Conservation (phyloP, 1,139 yeast species). For the Diutina rugosa region DNA sequence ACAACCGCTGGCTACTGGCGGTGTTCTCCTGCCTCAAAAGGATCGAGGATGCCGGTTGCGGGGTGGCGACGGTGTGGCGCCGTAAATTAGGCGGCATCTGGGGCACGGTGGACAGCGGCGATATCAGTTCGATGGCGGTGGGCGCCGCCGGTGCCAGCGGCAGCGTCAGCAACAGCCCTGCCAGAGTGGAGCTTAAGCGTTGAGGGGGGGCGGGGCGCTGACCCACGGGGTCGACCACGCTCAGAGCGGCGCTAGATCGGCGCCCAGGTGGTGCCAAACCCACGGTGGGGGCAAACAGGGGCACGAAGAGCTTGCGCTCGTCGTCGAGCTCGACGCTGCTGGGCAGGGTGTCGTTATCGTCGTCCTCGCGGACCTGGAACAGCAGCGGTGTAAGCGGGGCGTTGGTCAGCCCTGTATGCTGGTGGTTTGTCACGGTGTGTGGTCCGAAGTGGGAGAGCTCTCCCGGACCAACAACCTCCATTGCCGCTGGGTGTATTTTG, state of each 20-base stretch:
- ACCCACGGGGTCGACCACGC: neutral
- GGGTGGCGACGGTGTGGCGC: neutral
- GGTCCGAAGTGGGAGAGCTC: neutral
- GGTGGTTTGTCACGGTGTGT: neutral
- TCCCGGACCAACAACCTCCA: neutral
- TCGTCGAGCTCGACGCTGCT: neutral
- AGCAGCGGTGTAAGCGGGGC: slow-evolving; percentile 1
- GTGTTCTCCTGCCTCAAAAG: neutral
- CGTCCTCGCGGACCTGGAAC: slow-evolving; percentile 1
- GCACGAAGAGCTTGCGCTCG: neutral
- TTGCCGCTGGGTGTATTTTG: neutral
- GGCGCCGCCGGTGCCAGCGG: neutral
- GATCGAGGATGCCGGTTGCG: neutral
- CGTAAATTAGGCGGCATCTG: neutral
- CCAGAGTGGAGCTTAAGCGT: neutral
- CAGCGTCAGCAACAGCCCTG: neutral
- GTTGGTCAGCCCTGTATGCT: neutral
- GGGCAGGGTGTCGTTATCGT: slow-evolving; percentile 1
- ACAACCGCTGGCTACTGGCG: neutral
- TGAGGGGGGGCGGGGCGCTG: neutral
- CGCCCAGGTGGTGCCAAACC: neutral
- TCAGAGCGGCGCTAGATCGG: neutral
- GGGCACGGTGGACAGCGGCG: neutral
- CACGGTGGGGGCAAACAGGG: neutral
- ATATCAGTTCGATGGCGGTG: neutral